Percentiles rank a stretch among this genome's conserved stretches.
Conservation (phyloP, 2,329 filamentous ascomycete species). For the Emmonsiellopsis sp. region DNA sequence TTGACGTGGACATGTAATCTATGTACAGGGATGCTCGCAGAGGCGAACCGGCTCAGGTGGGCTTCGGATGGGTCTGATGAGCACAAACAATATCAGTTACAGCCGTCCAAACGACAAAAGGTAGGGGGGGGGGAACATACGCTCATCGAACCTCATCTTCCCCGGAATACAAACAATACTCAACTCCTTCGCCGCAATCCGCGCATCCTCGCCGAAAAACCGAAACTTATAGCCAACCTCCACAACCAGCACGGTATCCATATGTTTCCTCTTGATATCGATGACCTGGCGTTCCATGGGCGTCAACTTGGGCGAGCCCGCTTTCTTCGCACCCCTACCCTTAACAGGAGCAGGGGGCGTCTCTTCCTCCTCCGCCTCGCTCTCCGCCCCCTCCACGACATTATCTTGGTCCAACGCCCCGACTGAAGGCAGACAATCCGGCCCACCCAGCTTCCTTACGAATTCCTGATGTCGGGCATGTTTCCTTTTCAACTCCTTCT, state of each 20-base stretch:
- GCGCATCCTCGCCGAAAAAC: conserved; percentile 93
- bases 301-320: conserved; percentile 74
- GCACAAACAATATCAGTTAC: conserved; percentile 10
- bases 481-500: conserved; percentile 49
- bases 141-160: conserved; percentile 89
- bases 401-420: conserved; percentile 49
- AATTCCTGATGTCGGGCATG: conserved; percentile 73
- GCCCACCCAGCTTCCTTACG: conserved; percentile 78
- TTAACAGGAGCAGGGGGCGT: conserved; percentile 36
- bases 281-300: conserved; percentile 91
- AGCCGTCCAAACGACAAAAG: not conserved
- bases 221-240: conserved; percentile 98
- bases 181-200: conserved; percentile 77
- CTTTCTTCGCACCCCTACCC: conserved; percentile 52
- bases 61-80: conserved; percentile 70
- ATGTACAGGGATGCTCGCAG: conserved; percentile 89
- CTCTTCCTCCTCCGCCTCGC: conserved; percentile 51
- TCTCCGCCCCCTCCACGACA: conserved; percentile 51
- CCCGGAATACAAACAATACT: conserved; percentile 96
- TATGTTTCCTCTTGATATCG: conserved; percentile 84
- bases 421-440: conserved; percentile 66
- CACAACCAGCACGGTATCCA: conserved; percentile 82
- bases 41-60: conserved; percentile 84
- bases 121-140: conserved; percentile 34
- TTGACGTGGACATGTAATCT: conserved; percentile 89